Evolutionary conservation across 768 basidiomycete genomes (phyloP), one percentile per base, ranked within the genome.

Genomic region (Russula sp.): DNA sequence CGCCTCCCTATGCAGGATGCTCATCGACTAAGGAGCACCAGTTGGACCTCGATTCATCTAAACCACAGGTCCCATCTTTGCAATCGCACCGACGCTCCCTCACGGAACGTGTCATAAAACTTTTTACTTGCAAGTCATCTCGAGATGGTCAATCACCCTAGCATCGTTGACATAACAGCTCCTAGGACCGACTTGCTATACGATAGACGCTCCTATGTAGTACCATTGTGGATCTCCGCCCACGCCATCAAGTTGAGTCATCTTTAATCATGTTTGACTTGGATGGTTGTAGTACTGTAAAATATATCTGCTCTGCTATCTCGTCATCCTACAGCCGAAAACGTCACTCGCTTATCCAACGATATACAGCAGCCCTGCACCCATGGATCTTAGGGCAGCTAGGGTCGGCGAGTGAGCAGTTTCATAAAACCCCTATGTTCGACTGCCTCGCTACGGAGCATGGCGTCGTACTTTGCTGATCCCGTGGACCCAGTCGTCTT

Each of bases 381-480:
- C 10, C 31, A 6, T 14, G 14, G 18, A 16, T 27, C 35, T 13
- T 31, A 20, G 27, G 18, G 22, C 7, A 32, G 53, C 27, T 39
- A 3, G 52, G 37, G n/a, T 32, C 53, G 3, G 31, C 32, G 35
- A 40, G 31, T 16, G 47, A 14, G 8, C 10, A 20, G 44, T 32
- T 51, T 53, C 42, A 27, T 4, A 13, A 27, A 13, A 7, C 18
- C 8, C 27, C 55, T 73, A 86, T 18, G 82, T 82, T 66, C 88
- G 81, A 70, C 83, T 85, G 69, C 91, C 35, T 55, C 22, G 37
- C 37, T 20, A 55, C 27, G 27, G 27, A 27, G 27, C 27, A 27
- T 27, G 27, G 27, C 27, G 27, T 27, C 27, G 27, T 27, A 27
- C 27, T 27, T 27, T 27, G 27, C 27, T 27, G 27, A 27, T 2